Evolutionary conservation across 495 filamentous ascomycete species (phyloP).

Genomic region (Physcia stellaris): DNA sequence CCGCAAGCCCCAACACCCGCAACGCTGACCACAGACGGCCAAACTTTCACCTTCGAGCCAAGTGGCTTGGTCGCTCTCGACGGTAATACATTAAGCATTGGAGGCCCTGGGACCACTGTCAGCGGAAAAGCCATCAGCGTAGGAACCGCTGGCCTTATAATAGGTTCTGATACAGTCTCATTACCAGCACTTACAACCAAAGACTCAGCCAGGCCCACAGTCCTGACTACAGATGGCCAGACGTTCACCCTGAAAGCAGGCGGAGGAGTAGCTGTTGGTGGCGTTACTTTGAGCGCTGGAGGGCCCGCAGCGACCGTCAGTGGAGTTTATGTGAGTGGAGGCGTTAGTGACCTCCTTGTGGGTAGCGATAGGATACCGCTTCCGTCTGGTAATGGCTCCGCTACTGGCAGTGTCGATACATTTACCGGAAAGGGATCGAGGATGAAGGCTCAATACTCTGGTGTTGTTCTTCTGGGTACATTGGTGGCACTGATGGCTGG

Average conservation of each 20-base stretch:
- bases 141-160: not conserved
- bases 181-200: not conserved
- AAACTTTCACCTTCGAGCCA: constrained; percentile 1
- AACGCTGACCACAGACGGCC: not conserved
- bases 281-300: not conserved
- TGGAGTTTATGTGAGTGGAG: not conserved
- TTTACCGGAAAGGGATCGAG: too few relatives aligned
- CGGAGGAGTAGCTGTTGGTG: not conserved
- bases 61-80: constrained; percentile 5
- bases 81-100: not conserved
- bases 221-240: not conserved
- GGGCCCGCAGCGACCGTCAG: not conserved
- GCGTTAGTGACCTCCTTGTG: too few relatives aligned
- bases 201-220: too few relatives aligned
- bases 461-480: too few relatives aligned
- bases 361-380: too few relatives aligned
- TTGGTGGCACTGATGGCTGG: too few relatives aligned
- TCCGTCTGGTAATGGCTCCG: too few relatives aligned
- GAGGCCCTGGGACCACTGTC: not conserved
- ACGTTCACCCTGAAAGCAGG: not conserved
- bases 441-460: too few relatives aligned
- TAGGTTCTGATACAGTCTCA: not conserved
- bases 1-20: not conserved
- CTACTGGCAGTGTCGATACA: too few relatives aligned
- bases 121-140: constrained; percentile 1